These are phyloP conservation scores for Chaetomium cochliodes DNA, from an alignment of 495 filamentous ascomycete genomes.

Conservation along the genomic window DNA sequence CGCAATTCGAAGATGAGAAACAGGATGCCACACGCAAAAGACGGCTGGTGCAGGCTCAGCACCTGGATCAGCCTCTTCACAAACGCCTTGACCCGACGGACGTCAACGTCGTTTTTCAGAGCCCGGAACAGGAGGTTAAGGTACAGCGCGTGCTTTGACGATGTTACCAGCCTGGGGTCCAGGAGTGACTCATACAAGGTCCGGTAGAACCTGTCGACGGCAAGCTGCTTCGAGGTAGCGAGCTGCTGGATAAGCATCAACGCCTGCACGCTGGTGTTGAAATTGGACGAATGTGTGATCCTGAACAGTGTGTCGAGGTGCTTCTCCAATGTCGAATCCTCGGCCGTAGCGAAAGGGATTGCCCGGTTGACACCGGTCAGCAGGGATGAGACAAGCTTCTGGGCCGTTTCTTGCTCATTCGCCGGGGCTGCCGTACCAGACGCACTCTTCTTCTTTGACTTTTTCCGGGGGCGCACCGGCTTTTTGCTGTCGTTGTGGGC, in stretches of 20 bases:
- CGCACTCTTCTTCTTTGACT: constrained; percentile 25
- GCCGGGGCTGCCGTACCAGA: constrained; percentile 21
- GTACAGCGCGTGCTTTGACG: constrained; percentile 93
- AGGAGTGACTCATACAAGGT: constrained; percentile 93
- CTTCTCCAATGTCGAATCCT: constrained; percentile 73
- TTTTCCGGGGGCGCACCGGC: constrained; percentile 17
- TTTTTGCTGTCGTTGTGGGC: constrained; percentile 30
- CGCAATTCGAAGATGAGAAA: constrained; percentile 84
- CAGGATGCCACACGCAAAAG: constrained; percentile 85
- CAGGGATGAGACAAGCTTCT: constrained; percentile 87
- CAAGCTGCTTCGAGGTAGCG: constrained; percentile 68
- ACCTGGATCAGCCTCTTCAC: constrained; percentile 89
- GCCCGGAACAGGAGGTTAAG: constrained; percentile 87
- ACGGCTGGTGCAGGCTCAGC: constrained; percentile 80
- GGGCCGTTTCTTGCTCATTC: constrained; percentile 59
- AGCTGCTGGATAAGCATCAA: constrained; percentile 95
- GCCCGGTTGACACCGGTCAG: constrained; percentile 94
- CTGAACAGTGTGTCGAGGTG: constrained; percentile 91
- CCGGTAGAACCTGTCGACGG: constrained; percentile 86
- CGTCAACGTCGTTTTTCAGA: constrained; percentile 80
- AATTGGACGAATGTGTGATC: constrained; percentile 96
- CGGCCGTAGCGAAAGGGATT: constrained; percentile 83
- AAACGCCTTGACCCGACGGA: constrained; percentile 90
- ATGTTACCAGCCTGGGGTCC: constrained; percentile 80
- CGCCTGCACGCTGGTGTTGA: constrained; percentile 96